phyloP scores from a whole-genome alignment of 371 early-diverging fungal genomes.

The Synchytrium microbalum region DNA sequence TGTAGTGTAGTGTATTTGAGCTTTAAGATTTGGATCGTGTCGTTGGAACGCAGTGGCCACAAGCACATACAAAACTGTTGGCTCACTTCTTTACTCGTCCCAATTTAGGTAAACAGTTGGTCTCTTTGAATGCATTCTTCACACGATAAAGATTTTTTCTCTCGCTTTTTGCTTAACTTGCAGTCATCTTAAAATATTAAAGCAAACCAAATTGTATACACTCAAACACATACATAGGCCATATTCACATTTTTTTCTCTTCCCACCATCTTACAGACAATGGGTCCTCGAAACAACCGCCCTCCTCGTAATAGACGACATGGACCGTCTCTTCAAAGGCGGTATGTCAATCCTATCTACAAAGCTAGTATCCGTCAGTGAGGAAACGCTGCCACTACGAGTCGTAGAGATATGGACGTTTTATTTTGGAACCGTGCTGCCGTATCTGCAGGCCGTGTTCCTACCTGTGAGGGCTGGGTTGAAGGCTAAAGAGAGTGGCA shows the following conservation, averaged over 20 bases:
- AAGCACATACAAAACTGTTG: too few relatives aligned
- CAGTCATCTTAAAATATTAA: conserved; percentile 1
- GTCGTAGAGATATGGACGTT: conserved; percentile 79
- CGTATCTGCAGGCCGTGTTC: conserved; percentile 79
- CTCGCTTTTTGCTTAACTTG: background rate
- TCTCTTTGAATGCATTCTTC: background rate
- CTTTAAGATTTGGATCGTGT: too few relatives aligned
- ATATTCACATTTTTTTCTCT: conserved; percentile 6
- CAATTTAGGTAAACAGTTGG: too few relatives aligned
- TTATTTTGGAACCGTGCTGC: conserved; percentile 73
- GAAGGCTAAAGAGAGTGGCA: conserved; percentile 10
- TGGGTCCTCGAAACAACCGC: conserved; percentile 50
- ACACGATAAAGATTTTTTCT: too few relatives aligned
- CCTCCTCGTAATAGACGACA: conserved; percentile 39
- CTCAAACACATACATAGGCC: conserved; percentile 2
- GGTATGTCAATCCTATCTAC: conserved; percentile 69
- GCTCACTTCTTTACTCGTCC: too few relatives aligned
- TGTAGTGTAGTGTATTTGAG: too few relatives aligned
- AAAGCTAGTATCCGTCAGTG: conserved; percentile 61
- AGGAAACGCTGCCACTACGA: conserved; percentile 61
- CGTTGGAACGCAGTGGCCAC: too few relatives aligned
- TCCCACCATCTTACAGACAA: conserved; percentile 25
- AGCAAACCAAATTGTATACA: conserved; percentile 7
- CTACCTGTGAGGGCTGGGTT: conserved; percentile 64
- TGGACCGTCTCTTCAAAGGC: conserved; percentile 46